Evolutionary conservation across 1,284 basidiomycete species (phyloP).

Genomic region (Ceratobasidium sp.): DNA sequence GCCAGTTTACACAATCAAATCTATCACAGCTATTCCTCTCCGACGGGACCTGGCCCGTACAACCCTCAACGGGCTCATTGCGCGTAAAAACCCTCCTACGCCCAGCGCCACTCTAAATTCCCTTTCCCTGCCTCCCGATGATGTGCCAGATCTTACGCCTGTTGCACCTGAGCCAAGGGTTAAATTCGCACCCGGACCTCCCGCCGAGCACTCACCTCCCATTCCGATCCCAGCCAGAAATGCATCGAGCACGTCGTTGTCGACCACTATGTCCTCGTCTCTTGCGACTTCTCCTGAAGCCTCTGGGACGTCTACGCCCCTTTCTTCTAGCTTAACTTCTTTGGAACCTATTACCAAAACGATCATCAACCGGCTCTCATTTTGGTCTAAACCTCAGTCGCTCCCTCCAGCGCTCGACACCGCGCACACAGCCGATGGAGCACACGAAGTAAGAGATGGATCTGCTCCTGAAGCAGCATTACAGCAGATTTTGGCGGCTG

Average conservation of each 20-base stretch:
- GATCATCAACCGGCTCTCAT: conserved; percentile 74
- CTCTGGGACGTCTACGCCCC: conserved; percentile 70
- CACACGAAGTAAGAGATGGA: not conserved
- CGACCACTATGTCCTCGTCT: conserved; percentile 59
- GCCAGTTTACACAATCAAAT: conserved; percentile 73
- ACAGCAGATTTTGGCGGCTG: conserved; percentile 38
- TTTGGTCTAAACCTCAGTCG: conserved; percentile 64
- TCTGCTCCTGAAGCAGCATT: conserved; percentile 30
- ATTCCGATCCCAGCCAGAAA: conserved; percentile 17
- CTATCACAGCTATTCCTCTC: conserved; percentile 75
- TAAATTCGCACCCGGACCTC: conserved; percentile 43
- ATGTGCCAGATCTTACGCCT: conserved; percentile 43
- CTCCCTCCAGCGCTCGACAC: conserved; percentile 36
- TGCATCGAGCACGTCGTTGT: conserved; percentile 48
- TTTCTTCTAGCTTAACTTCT: conserved; percentile 62
- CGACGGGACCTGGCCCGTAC: conserved; percentile 69
- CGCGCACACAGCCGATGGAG: conserved; percentile 4
- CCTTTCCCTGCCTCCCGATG: conserved; percentile 50
- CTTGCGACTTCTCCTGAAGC: conserved; percentile 63
- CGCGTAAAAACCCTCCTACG: conserved; percentile 21
- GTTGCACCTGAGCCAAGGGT: conserved; percentile 31
- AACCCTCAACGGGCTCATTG: conserved; percentile 63
- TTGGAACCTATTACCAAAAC: conserved; percentile 67
- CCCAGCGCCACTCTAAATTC: conserved; percentile 60
- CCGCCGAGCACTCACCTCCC: conserved; percentile 18